Conservation (phyloP, 2,329 filamentous ascomycete genomes). For the Fusarium euwallaceae region DNA sequence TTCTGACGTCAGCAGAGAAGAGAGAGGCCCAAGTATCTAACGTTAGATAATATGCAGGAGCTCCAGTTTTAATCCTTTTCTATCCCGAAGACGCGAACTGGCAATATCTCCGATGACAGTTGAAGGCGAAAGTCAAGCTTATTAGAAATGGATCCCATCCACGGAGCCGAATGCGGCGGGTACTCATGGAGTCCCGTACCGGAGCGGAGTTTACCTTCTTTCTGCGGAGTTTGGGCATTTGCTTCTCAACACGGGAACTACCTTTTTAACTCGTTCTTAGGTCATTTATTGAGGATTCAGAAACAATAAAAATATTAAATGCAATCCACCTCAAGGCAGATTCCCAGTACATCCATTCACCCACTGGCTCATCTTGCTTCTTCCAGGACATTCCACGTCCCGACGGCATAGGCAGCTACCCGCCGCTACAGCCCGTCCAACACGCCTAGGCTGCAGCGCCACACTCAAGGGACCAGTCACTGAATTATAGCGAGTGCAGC, state of each 20-base stretch:
- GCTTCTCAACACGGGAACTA: not conserved
- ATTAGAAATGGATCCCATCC: not conserved
- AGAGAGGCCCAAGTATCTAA: not conserved
- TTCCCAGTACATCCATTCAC: not conserved
- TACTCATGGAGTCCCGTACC: not conserved
- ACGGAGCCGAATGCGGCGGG: not conserved
- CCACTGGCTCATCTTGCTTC: not conserved
- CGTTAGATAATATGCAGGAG: not conserved
- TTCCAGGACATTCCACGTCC: conserved; percentile 32
- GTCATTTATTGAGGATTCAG: not conserved
- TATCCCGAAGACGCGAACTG: not conserved
- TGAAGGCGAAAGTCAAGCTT: not conserved
- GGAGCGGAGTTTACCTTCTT: conserved; percentile 32
- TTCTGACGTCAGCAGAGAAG: not conserved
- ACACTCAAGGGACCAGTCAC: conserved; percentile 34
- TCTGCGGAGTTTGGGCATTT: conserved; percentile 30
- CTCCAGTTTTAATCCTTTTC: not conserved
- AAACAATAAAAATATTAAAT: not conserved
- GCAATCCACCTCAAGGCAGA: conserved; percentile 11
- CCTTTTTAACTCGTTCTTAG: not conserved
- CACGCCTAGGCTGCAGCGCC: conserved; percentile 33
- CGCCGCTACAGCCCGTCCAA: not conserved
- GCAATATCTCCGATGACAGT: not conserved
- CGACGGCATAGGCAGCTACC: not conserved
- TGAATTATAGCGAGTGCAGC: conserved; percentile 33